Conservation (phyloP, 176 grass and related monocot species). For the Urochloa ruziziensis region DNA sequence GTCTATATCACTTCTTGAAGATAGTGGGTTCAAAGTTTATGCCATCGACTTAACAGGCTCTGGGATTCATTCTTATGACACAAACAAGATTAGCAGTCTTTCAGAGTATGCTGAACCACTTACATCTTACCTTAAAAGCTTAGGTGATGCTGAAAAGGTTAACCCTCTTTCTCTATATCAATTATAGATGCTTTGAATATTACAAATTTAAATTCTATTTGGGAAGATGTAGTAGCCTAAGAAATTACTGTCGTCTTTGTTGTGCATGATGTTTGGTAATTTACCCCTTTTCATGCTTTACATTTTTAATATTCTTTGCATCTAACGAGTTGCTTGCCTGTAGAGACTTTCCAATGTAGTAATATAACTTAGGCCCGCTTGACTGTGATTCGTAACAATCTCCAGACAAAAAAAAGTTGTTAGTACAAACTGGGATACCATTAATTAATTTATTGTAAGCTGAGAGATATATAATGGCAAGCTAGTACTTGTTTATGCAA, state of each 20-base stretch:
- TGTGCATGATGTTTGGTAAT: background rate
- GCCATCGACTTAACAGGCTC: slow-evolving; percentile 91
- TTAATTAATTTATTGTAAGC: background rate
- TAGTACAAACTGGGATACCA: background rate
- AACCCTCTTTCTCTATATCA: slow-evolving; percentile 16
- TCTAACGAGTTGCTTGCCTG: background rate
- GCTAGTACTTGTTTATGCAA: background rate
- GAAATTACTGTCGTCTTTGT: background rate
- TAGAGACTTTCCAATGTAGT: background rate
- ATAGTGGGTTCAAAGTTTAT: slow-evolving; percentile 88
- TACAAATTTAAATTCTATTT: slow-evolving; percentile 18
- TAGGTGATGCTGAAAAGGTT: slow-evolving; percentile 82
- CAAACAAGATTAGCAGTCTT: slow-evolving; percentile 76
- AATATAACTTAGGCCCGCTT: background rate
- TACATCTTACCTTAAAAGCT: slow-evolving; percentile 65
- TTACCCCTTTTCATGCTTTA: background rate
- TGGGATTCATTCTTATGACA: slow-evolving; percentile 81
- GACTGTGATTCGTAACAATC: background rate
- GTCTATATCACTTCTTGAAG: slow-evolving; percentile 87
- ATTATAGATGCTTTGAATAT: background rate
- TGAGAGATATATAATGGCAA: background rate
- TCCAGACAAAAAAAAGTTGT: background rate
- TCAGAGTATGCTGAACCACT: slow-evolving; percentile 79
- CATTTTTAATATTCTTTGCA: background rate
- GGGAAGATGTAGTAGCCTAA: background rate